Conservation (phyloP, 164 flowering plant species). For the Magnolia sinica region DNA sequence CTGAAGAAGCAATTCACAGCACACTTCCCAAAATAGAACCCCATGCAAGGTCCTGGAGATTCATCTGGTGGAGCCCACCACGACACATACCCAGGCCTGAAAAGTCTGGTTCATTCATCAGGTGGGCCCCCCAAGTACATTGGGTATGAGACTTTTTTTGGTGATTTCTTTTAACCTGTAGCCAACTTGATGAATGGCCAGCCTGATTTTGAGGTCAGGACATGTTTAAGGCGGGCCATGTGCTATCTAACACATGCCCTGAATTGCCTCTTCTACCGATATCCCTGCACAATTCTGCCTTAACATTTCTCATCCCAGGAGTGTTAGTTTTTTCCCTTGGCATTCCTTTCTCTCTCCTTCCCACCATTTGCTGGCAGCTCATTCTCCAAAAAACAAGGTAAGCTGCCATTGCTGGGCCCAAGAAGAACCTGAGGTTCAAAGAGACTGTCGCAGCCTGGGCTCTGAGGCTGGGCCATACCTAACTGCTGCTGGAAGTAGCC, state of each 20-base stretch:
- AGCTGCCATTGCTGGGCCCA: conserved; percentile 8
- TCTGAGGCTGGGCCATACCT: conserved; percentile 20
- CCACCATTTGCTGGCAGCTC: conserved; percentile 5
- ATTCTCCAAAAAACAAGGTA: conserved; percentile 16
- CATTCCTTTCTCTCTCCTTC: conserved; percentile 11
- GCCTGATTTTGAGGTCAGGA: too few species aligned
- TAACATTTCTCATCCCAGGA: conserved; percentile 5
- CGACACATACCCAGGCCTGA: too few species aligned
- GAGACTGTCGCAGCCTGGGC: conserved; percentile 14
- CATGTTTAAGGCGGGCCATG: too few species aligned
- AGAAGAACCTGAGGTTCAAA: conserved; percentile 21
- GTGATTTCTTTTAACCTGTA: too few species aligned
- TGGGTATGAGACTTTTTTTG: too few species aligned
- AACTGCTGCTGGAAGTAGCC: conserved; percentile 32
- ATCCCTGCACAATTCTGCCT: background rate
- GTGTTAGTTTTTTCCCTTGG: background rate
- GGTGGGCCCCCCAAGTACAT: too few species aligned
- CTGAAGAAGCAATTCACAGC: too few species aligned
- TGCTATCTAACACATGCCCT: background rate
- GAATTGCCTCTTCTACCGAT: background rate
- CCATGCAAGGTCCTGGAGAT: too few species aligned
- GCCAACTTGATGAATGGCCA: too few species aligned
- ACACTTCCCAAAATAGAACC: too few species aligned
- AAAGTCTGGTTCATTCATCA: too few species aligned
- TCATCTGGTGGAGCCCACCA: too few species aligned